Percentiles rank a stretch among this genome's conserved stretches.
phyloP scores from a whole-genome alignment of 1,284 basidiomycete species.

The Apiotrichum mycotoxinovorans region DNA sequence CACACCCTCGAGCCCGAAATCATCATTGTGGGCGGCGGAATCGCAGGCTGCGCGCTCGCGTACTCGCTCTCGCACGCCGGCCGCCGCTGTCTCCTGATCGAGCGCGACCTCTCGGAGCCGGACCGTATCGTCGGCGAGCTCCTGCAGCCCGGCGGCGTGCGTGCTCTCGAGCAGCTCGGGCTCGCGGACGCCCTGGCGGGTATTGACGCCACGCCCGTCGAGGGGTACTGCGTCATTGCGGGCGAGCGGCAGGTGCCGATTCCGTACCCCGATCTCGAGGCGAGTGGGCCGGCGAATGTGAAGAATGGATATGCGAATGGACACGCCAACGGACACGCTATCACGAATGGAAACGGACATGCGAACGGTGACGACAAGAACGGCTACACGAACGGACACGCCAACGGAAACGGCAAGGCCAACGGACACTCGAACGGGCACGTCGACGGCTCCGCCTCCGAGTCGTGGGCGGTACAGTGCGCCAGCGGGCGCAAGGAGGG shows the following conservation, averaged over 20 bases:
- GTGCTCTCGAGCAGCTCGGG: slow-evolving; percentile 71
- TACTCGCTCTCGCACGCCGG: slow-evolving; percentile 49
- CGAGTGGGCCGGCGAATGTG: slow-evolving; percentile 14
- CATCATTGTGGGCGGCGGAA: slow-evolving; percentile 83
- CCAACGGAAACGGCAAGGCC: slow-evolving; percentile 12
- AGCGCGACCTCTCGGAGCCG: slow-evolving; percentile 84
- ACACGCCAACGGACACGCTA: slow-evolving; percentile 13
- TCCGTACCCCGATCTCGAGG: slow-evolving; percentile 68
- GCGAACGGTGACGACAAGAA: slow-evolving; percentile 4
- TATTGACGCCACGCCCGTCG: slow-evolving; percentile 80
- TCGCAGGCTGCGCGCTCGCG: slow-evolving; percentile 72
- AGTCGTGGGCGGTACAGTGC: slow-evolving; percentile 1
- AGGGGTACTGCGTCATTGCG: slow-evolving; percentile 84
- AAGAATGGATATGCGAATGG: slow-evolving; percentile 3
- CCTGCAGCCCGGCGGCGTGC: slow-evolving; percentile 87
- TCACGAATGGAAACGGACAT: slow-evolving; percentile 1
- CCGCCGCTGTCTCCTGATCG: slow-evolving; percentile 68
- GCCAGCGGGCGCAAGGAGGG: slow-evolving; percentile 54
- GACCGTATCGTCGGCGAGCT: slow-evolving; percentile 98
- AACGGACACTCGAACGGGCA: slow-evolving; percentile 1
- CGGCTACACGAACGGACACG: slow-evolving; percentile 3
- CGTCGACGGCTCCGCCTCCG: neutral
- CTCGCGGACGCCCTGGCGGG: slow-evolving; percentile 67
- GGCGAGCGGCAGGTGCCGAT: slow-evolving; percentile 57
- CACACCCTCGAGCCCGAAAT: slow-evolving; percentile 44